These are phyloP conservation scores for Coemansia sp. DNA, from an alignment of 192 early-diverging fungal genomes.

Conservation along the genomic window DNA sequence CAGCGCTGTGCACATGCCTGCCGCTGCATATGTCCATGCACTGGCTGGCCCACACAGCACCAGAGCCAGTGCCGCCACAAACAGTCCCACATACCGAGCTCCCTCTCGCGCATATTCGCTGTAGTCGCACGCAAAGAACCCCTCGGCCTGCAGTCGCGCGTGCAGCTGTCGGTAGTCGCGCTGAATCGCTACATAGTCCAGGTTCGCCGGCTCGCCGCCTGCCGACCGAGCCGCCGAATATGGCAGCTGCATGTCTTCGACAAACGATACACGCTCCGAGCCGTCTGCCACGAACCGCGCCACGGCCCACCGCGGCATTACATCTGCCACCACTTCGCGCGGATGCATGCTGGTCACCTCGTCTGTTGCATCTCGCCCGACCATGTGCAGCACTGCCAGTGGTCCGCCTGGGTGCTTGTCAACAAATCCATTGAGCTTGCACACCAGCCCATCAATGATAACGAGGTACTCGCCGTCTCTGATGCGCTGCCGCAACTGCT, in stretches of 20 bases:
- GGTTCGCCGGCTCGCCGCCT: constrained; percentile 12
- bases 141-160: constrained; percentile 58
- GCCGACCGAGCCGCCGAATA: constrained; percentile 39
- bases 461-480: constrained; percentile 75
- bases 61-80: constrained; percentile 29
- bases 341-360: constrained; percentile 86
- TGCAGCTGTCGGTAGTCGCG: constrained; percentile 70
- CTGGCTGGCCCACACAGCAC: constrained; percentile 31
- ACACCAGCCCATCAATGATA: constrained; percentile 83
- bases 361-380: constrained; percentile 90
- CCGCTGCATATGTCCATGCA: constrained; percentile 43
- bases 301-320: constrained; percentile 78
- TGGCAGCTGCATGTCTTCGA: constrained; percentile 47
- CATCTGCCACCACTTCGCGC: constrained; percentile 69
- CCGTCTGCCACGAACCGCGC: constrained; percentile 39
- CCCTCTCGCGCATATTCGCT: constrained; percentile 57
- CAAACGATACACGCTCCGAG: constrained; percentile 24
- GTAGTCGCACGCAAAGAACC: constrained; percentile 67
- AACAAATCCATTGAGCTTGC: constrained; percentile 79
- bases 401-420: constrained; percentile 90
- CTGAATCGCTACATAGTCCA: constrained; percentile 54
- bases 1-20: constrained; percentile 61
- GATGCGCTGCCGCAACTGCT: constrained; percentile 44
- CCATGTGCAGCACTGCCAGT: constrained; percentile 82
- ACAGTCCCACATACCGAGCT: constrained; percentile 40